Evolutionary conservation across 768 basidiomycete species (phyloP).

Genomic region (Suillus variegatus): DNA sequence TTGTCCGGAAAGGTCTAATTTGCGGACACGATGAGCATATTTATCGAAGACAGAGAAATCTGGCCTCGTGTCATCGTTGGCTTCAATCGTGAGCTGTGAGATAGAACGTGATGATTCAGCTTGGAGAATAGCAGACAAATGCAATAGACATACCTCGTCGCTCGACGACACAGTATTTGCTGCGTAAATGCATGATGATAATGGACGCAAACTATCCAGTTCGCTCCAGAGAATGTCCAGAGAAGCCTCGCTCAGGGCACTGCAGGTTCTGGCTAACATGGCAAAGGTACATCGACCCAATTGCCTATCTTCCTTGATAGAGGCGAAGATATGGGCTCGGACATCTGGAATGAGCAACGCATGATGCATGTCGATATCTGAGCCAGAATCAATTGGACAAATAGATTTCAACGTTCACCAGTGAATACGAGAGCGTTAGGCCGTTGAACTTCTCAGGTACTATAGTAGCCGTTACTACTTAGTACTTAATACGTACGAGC

Average conservation of each 20-base stretch:
- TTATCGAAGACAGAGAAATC: background rate
- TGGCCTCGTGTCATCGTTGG: background rate
- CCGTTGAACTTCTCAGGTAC: background rate
- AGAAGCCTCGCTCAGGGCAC: background rate
- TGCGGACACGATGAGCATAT: conserved; percentile 5
- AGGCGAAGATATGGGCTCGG: background rate
- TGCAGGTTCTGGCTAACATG: conserved; percentile 3
- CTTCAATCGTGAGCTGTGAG: background rate
- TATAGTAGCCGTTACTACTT: background rate
- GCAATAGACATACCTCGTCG: background rate
- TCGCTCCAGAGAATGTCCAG: conserved; percentile 1
- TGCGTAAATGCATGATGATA: conserved; percentile 1
- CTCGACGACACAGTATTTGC: background rate
- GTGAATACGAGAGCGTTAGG: background rate
- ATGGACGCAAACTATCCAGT: conserved; percentile 3
- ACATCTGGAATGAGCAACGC: conserved; percentile 1
- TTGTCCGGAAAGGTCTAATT: conserved; percentile 1
- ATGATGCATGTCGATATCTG: background rate
- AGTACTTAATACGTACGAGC: background rate
- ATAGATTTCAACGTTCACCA: background rate
- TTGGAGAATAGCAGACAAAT: background rate
- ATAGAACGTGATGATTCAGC: background rate
- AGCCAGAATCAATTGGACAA: background rate
- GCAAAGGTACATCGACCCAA: background rate
- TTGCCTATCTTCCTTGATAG: conserved; percentile 2